Base-by-base conservation (phyloP, 441 rosid genomes). In the Jatropha multifida region DNA sequence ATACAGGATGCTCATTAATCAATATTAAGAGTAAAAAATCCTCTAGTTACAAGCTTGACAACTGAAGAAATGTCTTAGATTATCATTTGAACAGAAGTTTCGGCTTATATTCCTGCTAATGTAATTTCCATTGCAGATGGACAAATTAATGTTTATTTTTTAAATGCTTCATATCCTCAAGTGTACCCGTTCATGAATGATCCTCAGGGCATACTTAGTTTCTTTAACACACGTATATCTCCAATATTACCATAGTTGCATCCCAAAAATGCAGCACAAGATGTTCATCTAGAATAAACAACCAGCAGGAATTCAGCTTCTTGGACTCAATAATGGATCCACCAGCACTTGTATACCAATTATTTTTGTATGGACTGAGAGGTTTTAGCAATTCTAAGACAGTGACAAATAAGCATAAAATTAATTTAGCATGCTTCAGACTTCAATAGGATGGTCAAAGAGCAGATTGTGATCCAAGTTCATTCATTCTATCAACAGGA, bases 391-490 rank as follows among this genome's bases (percentile, higher is more conserved):
- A 65, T 49, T 15, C 37, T 23, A 3, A 56, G 49, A 58, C 3
- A 72, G 41, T 20, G 27, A 23, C 14, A 41, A 65, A 37, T 7
- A 41, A 23, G 41, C 51, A 59, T 23, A 17, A 41, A 74, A 32
- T 26, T 54, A 18, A 60, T 23, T 27, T 23, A n/a, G 7, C 58
- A 74, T 68, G 71, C 65, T 40, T 61, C 62, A 51, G 15, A 27
- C 49, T 37, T 69, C 54, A 54, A 48, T 26, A 42, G 18, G 79
- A 20, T 42, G 56, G 11, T 41, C 13, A 71, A 58, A 61, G 54
- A 55, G 65, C n/a, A 67, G 74, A 72, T 54, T 37, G 67, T 46
- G 14, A 73, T 46, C 54, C 20, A 70, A 55, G 71, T 62, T 77
- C 65, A 64, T 44, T 42, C 48, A 64, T 44, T 42, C 48, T 65